These are phyloP conservation scores for Tylopilus plumbeoviolaceoides DNA, from an alignment of 768 basidiomycete genomes.

Conservation along the genomic window DNA sequence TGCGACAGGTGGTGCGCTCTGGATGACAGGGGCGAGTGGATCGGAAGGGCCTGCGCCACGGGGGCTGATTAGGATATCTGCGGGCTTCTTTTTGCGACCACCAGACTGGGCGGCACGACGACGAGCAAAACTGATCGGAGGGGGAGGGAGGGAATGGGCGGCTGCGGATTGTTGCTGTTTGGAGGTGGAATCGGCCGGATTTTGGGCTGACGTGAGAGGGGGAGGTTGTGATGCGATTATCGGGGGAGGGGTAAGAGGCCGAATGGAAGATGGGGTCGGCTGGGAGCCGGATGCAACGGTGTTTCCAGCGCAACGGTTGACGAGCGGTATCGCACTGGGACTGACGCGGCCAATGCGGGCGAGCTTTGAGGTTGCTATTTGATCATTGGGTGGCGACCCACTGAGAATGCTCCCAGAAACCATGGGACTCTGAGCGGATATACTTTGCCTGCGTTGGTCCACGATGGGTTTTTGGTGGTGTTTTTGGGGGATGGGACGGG, in stretches of 20 bases:
- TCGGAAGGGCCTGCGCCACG: conserved; percentile 50
- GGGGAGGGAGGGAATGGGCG: conserved; percentile 52
- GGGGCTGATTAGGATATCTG: conserved; percentile 75
- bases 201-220: conserved; percentile 14
- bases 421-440: conserved; percentile 24
- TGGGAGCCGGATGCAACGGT: conserved; percentile 22
- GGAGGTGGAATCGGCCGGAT: conserved; percentile 16
- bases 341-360: conserved; percentile 36
- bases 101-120: conserved; percentile 66
- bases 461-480: conserved; percentile 70
- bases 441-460: conserved; percentile 65
- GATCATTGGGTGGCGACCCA: conserved; percentile 21
- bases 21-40: conserved; percentile 62
- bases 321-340: conserved; percentile 28
- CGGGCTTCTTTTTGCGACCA: conserved; percentile 64
- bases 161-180: conserved; percentile 22
- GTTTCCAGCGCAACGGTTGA: conserved; percentile 26
- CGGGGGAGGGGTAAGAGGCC: conserved; percentile 22
- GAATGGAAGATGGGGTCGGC: conserved; percentile 20
- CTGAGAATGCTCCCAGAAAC: conserved; percentile 25
- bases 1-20: conserved; percentile 68
- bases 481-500: conserved; percentile 56
- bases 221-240: conserved; percentile 23
- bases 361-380: conserved; percentile 27
- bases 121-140: conserved; percentile 73